Conservation (phyloP, 2,329 filamentous ascomycete species). For the Trichoderma afroharzianum region DNA sequence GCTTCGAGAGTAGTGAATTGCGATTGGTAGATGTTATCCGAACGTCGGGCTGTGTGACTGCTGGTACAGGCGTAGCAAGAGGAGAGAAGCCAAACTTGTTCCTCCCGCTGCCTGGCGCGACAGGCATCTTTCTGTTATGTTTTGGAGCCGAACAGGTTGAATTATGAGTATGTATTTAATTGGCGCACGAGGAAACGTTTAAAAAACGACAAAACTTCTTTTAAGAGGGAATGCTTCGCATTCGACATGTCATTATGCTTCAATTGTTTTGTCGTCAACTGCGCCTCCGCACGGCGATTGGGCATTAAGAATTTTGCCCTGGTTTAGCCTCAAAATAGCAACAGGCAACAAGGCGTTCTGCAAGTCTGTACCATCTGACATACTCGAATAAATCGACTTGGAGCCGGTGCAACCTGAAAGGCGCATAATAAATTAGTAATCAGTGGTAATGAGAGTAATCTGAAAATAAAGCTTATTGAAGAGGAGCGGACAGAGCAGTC, state of each 20-base stretch:
- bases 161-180: neutral
- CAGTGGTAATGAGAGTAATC: neutral
- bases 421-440: neutral
- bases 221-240: neutral
- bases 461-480: neutral
- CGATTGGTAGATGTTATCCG: neutral
- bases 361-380: neutral
- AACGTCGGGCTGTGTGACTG: neutral
- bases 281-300: neutral
- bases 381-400: neutral
- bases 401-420: neutral
- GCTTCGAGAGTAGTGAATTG: neutral
- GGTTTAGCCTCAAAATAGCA: neutral
- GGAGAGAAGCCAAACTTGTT: neutral
- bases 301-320: neutral
- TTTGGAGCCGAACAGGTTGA: neutral
- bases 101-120: neutral
- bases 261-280: neutral
- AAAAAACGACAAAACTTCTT: neutral
- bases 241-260: neutral
- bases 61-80: neutral
- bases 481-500: neutral
- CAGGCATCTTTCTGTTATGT: neutral
- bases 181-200: neutral
- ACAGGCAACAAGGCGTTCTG: neutral